phyloP scores from a whole-genome alignment of 2,329 filamentous ascomycete species.

The Leptodontidium sp. region DNA sequence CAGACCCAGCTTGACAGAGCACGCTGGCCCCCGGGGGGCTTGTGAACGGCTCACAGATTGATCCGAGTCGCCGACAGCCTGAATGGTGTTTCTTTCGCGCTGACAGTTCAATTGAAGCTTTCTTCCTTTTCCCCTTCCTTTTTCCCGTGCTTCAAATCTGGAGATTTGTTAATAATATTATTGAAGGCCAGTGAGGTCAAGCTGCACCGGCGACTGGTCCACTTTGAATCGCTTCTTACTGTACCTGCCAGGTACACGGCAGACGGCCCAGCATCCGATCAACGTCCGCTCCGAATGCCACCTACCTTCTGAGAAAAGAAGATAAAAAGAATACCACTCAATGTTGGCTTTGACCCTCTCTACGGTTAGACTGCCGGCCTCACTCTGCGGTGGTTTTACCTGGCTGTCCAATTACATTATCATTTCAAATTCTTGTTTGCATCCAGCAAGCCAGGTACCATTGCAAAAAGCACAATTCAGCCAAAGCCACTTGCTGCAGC shows the following conservation, averaged over 20 bases:
- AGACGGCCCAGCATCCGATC: background rate
- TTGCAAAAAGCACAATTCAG: background rate
- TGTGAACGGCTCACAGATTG: constrained; percentile 4
- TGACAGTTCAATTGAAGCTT: no score
- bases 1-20: background rate
- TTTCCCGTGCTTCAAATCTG: no score
- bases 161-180: no score
- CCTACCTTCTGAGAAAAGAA: background rate
- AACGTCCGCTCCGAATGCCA: background rate
- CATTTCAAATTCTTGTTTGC: background rate
- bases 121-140: no score
- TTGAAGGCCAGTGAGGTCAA: no score
- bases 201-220: background rate
- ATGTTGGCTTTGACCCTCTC: background rate
- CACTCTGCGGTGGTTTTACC: background rate
- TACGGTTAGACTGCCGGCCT: background rate
- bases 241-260: no score
- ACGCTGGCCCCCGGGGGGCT: background rate
- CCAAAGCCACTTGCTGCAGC: background rate
- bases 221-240: constrained; percentile 7
- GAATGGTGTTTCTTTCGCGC: no score
- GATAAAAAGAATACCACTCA: background rate
- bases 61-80: background rate
- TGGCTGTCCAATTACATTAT: constrained; percentile 11
- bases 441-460: background rate